Evolutionary conservation across 2,329 filamentous ascomycete genomes (phyloP), one percentile per base, ranked within the genome.

Genomic region (Stachybotrys chartarum): DNA sequence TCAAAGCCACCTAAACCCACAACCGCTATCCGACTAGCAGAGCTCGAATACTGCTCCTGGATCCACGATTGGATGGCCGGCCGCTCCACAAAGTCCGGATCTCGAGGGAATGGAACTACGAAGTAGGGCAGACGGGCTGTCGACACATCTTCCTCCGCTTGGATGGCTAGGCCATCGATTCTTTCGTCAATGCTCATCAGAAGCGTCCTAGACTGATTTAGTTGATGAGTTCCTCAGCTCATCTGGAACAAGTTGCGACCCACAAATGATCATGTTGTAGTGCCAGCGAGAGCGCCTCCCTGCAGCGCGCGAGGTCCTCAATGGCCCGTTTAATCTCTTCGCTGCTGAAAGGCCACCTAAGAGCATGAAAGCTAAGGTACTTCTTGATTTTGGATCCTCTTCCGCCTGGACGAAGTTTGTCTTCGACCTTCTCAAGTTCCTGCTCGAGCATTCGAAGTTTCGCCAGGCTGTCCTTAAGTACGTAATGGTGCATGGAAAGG

Each of bases 51-150:
- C 44, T 51, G 57, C 5, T 50, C 30, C 39, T 53, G 49, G 6
- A 55, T 54, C 59, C 53, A 59, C 30, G 11, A 5, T 50, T 51
- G 44, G n/a, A 61, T 55, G 0, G 45, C 18, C 17, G 59, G 50
- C 4, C 58, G 53, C 6, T 57, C 8, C n/a, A 61, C 46, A 32
- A 59, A 61, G 12, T 60, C 46, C 12, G 58, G 50, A 24, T 61
- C 57, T n/a, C 35, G 49, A 51, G 55, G 54, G 16, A 60, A 61
- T 11, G 55, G 58, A 18, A 61, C 39, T 2, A 53, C 14, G 50
- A 49, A 54, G 12, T 56, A 54, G 50, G 55, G 52, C 39, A 50
- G 56, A 32, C 48, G 51, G 44, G 54, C 48, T 6, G 52, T 51
- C 2, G 56, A 54, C 1, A 31, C 32, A 32, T 56, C 49, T 18